These are phyloP conservation scores for Didymella pinodella DNA, from an alignment of 2,329 filamentous ascomycete genomes.

Conservation along the genomic window DNA sequence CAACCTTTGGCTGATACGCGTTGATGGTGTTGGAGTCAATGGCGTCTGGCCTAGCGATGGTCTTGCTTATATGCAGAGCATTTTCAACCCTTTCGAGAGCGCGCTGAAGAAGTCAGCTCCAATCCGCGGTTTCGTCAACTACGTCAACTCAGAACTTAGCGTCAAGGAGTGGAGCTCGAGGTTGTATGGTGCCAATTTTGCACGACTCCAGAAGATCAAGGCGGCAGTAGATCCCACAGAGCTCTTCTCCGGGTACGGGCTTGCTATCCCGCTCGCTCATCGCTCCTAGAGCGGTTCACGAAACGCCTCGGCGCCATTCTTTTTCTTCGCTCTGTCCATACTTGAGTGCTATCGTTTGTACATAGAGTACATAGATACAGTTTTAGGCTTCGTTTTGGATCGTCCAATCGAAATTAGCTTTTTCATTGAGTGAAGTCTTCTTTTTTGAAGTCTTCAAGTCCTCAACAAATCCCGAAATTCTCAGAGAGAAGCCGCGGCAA, in stretches of 20 bases:
- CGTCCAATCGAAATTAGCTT: too few relatives aligned
- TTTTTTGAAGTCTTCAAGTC: too few relatives aligned
- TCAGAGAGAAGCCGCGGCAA: too few relatives aligned
- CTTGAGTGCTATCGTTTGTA: neutral
- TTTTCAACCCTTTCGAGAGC: constrained; percentile 28
- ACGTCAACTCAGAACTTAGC: constrained; percentile 27
- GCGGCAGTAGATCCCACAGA: constrained; percentile 22
- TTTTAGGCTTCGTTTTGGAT: too few relatives aligned
- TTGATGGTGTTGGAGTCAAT: constrained; percentile 23
- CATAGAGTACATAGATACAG: too few relatives aligned
- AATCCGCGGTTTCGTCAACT: constrained; percentile 31
- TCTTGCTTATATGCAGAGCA: constrained; percentile 28
- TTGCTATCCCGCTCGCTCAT: constrained; percentile 19
- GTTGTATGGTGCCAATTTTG: constrained; percentile 28
- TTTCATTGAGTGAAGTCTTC: too few relatives aligned
- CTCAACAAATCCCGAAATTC: too few relatives aligned
- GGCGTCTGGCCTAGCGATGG: constrained; percentile 28
- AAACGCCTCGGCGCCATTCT: neutral
- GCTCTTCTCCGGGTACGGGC: constrained; percentile 25
- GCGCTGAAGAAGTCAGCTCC: constrained; percentile 22
- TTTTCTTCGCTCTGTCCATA: neutral
- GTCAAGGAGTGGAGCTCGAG: constrained; percentile 27
- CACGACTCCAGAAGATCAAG: constrained; percentile 27
- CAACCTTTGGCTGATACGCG: constrained; percentile 36
- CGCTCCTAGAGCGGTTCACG: neutral